phyloP scores from a whole-genome alignment of 2,329 filamentous ascomycete genomes.

The Pseudogymnoascus sp. region DNA sequence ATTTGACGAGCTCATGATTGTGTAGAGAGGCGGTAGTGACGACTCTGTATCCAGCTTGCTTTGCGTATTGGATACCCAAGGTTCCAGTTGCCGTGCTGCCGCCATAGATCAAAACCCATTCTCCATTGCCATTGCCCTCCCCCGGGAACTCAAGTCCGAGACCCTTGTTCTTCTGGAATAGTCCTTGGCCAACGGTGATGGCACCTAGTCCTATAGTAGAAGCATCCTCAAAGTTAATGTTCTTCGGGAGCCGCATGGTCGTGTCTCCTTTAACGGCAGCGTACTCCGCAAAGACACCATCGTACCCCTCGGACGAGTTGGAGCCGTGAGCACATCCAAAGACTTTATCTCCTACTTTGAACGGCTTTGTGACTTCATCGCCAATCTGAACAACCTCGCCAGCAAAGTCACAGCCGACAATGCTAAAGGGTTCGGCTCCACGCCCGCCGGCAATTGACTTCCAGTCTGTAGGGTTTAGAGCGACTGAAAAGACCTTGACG shows the following conservation, averaged over 20 bases:
- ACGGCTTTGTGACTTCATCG: conserved; percentile 14
- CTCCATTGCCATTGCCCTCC: neutral
- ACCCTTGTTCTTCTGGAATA: conserved; percentile 15
- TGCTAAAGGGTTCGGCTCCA: neutral
- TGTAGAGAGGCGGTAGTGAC: conserved; percentile 37
- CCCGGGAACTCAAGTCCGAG: conserved; percentile 12
- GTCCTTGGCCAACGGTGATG: conserved; percentile 13
- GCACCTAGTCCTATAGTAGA: conserved; percentile 14
- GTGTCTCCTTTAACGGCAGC: conserved; percentile 14
- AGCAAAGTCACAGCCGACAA: neutral
- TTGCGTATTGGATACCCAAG: conserved; percentile 41
- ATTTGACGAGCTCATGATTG: conserved; percentile 39
- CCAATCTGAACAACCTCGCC: conserved; percentile 15
- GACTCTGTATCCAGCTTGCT: conserved; percentile 29
- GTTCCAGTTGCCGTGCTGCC: conserved; percentile 42
- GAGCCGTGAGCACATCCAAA: conserved; percentile 15
- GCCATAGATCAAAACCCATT: conserved; percentile 40
- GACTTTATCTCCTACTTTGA: conserved; percentile 14
- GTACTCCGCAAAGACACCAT: conserved; percentile 18
- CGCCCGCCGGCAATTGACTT: conserved; percentile 8
- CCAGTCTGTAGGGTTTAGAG: conserved; percentile 16
- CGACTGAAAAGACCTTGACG: conserved; percentile 14
- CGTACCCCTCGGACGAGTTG: conserved; percentile 12
- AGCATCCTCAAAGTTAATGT: conserved; percentile 11
- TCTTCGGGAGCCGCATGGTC: conserved; percentile 11